Evolutionary conservation across 192 early-diverging fungal genomes (phyloP).

Genomic region (Gorgonomyces haynaldii): DNA sequence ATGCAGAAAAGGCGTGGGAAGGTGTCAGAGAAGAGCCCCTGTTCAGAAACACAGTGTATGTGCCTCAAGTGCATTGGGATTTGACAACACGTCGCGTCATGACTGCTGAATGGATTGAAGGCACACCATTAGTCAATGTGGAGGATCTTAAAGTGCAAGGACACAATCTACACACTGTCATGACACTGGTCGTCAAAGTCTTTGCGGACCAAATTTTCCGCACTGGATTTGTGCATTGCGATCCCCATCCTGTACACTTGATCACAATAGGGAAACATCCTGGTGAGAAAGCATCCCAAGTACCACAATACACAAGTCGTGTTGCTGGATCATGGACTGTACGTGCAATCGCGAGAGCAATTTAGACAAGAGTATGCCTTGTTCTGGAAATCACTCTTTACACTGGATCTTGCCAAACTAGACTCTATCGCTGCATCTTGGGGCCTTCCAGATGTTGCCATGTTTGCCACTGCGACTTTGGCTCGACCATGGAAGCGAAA

Average conservation of each 20-base stretch:
- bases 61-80: constrained; percentile 68
- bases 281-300: constrained; percentile 57
- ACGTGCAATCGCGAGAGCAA: constrained; percentile 55
- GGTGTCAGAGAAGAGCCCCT: constrained; percentile 23
- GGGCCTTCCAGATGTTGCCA: constrained; percentile 57
- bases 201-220: constrained; percentile 83
- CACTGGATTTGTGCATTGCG: constrained; percentile 78
- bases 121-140: constrained; percentile 55
- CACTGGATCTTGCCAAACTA: constrained; percentile 55
- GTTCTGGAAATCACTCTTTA: constrained; percentile 77
- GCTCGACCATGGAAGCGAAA: constrained; percentile 59
- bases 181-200: constrained; percentile 62
- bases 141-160: constrained; percentile 26
- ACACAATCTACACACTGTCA: constrained; percentile 33
- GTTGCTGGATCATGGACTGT: constrained; percentile 87
- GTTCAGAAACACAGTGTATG: constrained; percentile 45
- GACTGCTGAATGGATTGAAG: constrained; percentile 85
- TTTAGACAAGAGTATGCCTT: constrained; percentile 70
- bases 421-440: constrained; percentile 54
- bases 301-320: constrained; percentile 53
- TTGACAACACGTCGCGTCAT: constrained; percentile 58
- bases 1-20: constrained; percentile 50
- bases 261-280: constrained; percentile 72
- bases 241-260: constrained; percentile 70
- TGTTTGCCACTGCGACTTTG: constrained; percentile 59